Evolutionary conservation across 129 eudicot genomes (phyloP).

Genomic region (Flaveria sonorensis): DNA sequence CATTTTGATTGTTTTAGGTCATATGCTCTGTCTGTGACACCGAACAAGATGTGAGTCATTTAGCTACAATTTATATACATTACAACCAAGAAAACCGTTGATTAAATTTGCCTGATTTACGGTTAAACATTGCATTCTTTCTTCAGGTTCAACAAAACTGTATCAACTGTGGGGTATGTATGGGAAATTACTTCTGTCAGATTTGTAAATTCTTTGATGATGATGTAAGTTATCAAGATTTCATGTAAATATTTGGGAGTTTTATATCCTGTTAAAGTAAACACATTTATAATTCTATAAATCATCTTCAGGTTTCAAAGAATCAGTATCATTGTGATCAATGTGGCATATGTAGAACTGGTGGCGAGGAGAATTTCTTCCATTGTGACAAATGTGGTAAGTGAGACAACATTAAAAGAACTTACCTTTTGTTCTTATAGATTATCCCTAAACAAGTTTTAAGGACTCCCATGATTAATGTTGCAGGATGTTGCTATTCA

Average conservation of each 20-base stretch:
- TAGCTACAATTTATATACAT: neutral
- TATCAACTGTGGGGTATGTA: slow-evolving; percentile 63
- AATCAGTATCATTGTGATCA: slow-evolving; percentile 80
- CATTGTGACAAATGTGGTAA: slow-evolving; percentile 75
- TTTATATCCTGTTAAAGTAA: neutral
- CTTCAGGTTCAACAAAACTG: slow-evolving; percentile 72
- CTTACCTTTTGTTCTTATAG: neutral
- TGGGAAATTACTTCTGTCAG: slow-evolving; percentile 78
- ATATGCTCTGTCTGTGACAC: slow-evolving; percentile 67
- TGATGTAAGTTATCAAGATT: slow-evolving; percentile 56
- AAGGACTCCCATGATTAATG: neutral
- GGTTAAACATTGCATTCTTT: neutral
- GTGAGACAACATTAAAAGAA: neutral
- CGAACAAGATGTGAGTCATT: slow-evolving; percentile 77
- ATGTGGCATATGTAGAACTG: slow-evolving; percentile 89
- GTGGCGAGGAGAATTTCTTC: slow-evolving; percentile 70
- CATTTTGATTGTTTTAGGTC: slow-evolving; percentile 49
- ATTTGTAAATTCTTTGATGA: slow-evolving; percentile 77
- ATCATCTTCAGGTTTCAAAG: slow-evolving; percentile 60
- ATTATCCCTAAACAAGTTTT: neutral
- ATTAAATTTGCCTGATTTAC: neutral
- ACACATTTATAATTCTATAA: neutral
- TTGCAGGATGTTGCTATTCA: slow-evolving; percentile 64
- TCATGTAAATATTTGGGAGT: neutral
- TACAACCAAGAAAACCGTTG: neutral